Evolutionary conservation across 345 rosid genomes (phyloP).

Genomic region (Eucalyptus cloeziana): DNA sequence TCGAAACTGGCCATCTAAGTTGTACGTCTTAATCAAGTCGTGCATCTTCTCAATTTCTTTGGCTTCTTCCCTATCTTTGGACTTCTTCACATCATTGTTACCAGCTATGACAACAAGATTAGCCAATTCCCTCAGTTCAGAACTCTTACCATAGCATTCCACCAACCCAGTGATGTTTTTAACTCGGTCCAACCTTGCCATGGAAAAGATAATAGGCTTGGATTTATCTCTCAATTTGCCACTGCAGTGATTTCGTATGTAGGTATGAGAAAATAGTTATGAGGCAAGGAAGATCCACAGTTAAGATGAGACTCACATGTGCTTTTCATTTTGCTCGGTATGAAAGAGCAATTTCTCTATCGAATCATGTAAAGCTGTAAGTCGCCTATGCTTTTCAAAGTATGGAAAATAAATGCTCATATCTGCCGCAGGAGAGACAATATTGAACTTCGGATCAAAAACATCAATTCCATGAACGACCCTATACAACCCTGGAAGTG

Average conservation of each 20-base stretch:
- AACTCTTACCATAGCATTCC: not conserved
- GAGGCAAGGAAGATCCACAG: not conserved
- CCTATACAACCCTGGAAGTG: constrained; percentile 29
- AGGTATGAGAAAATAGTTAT: not conserved
- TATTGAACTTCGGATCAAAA: constrained; percentile 37
- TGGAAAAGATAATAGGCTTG: not conserved
- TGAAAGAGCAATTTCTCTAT: constrained; percentile 25
- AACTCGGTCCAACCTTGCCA: not conserved
- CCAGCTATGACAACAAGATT: not conserved
- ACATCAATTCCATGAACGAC: constrained; percentile 32
- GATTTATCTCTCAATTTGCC: not conserved
- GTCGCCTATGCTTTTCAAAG: constrained; percentile 10
- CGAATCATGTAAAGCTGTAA: constrained; percentile 17
- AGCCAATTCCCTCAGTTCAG: not conserved
- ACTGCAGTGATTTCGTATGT: not conserved
- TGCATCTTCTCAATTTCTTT: not conserved
- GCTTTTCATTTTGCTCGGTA: constrained; percentile 18
- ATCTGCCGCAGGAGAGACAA: constrained; percentile 33
- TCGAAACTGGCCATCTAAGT: not conserved
- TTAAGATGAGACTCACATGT: constrained; percentile 1
- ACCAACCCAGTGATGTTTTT: not conserved
- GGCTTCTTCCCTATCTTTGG: not conserved
- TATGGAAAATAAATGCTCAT: constrained; percentile 26
- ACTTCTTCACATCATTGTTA: not conserved
- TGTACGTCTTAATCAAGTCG: not conserved